Evolutionary conservation across 2,329 filamentous ascomycete species (phyloP).

Genomic region (Thelonectria discophora): DNA sequence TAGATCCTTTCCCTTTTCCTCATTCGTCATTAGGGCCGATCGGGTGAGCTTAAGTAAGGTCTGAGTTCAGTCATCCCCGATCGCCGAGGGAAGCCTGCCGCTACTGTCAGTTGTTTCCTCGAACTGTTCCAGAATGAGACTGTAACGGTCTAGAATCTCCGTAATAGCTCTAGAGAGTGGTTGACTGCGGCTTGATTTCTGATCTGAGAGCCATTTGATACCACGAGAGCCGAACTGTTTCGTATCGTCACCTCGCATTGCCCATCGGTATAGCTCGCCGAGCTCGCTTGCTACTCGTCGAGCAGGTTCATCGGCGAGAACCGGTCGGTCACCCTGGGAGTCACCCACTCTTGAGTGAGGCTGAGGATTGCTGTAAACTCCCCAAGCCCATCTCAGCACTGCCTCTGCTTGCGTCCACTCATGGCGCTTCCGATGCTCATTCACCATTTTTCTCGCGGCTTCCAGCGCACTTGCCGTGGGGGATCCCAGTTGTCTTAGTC

Average conservation of each 20-base stretch:
- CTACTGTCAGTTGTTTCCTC: not conserved
- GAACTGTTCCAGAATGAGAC: not conserved
- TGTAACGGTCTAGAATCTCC: not conserved
- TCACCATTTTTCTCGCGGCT: not conserved
- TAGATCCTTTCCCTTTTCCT: not conserved
- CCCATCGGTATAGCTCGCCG: not conserved
- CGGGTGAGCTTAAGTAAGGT: not conserved
- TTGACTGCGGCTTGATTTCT: not conserved
- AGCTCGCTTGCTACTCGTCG: not conserved
- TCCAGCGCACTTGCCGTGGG: not conserved
- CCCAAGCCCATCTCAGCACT: slow-evolving; percentile 4
- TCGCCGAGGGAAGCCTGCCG: not conserved
- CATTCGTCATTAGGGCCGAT: not conserved
- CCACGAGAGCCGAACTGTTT: not conserved
- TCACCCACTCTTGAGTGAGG: not conserved
- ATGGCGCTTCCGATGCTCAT: not conserved
- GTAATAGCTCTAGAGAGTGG: not conserved
- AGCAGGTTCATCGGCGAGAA: not conserved
- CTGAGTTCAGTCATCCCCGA: not conserved
- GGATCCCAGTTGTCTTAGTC: not conserved
- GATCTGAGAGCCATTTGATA: not conserved
- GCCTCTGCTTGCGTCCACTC: slow-evolving; percentile 1
- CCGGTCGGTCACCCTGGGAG: too few species aligned
- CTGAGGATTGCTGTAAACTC: slow-evolving; percentile 12
- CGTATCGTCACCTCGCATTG: not conserved